Conservation (phyloP, 2,329 filamentous ascomycete genomes). For the Erysiphe pulchra region DNA sequence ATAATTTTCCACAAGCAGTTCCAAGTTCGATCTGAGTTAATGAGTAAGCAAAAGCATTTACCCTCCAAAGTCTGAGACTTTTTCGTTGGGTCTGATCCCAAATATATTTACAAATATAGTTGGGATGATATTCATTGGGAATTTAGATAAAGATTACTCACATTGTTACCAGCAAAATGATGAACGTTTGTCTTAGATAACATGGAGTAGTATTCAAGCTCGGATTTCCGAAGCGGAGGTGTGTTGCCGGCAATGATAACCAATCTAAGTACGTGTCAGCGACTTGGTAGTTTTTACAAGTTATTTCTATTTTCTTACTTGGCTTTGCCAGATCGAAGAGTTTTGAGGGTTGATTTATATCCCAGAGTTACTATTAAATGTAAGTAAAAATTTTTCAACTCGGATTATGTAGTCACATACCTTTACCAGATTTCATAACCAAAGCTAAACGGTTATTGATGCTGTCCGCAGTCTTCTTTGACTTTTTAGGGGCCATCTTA, state of each 20-base stretch:
- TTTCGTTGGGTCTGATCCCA: conserved; percentile 52
- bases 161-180: conserved; percentile 97
- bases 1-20: conserved; percentile 96
- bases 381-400: not conserved
- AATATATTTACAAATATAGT: not conserved
- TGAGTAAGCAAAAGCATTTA: conserved; percentile 29
- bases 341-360: conserved; percentile 78
- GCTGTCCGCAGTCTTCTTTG: conserved; percentile 66
- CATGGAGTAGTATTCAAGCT: conserved; percentile 92
- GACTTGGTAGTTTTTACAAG: no score
- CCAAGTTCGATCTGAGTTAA: conserved; percentile 68
- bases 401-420: conserved; percentile 8
- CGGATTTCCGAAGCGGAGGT: conserved; percentile 88
- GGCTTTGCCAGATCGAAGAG: conserved; percentile 82
- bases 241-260: conserved; percentile 93
- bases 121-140: not conserved
- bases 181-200: conserved; percentile 83
- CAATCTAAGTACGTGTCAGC: conserved; percentile 20
- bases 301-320: conserved; percentile 23
- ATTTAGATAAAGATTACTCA: conserved; percentile 30
- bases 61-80: conserved; percentile 89
- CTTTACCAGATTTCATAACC: conserved; percentile 41
- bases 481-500: conserved; percentile 32
- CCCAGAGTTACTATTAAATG: conserved; percentile 47
- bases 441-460: conserved; percentile 36